Conservation (phyloP, 2,329 filamentous ascomycete species). For the Alternaria tenuissima region DNA sequence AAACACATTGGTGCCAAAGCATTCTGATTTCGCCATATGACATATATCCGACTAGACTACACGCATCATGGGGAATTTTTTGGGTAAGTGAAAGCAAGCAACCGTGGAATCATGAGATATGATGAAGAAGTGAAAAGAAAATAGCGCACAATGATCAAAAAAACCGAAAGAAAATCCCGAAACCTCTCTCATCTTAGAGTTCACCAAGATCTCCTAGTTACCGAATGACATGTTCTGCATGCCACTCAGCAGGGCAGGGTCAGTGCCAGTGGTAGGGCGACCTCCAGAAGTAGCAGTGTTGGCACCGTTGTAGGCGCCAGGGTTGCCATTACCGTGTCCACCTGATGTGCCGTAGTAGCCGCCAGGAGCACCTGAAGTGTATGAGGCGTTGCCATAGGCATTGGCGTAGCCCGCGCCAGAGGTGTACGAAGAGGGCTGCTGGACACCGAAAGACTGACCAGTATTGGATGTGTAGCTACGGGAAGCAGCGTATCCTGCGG, state of each 20-base stretch:
- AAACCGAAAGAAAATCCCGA: neutral
- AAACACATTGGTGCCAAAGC: slow-evolving; percentile 16
- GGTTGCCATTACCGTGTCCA: slow-evolving; percentile 14
- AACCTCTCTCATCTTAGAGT: neutral
- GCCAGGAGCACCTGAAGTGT: slow-evolving; percentile 11
- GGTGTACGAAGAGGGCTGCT: slow-evolving; percentile 9
- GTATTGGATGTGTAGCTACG: slow-evolving; percentile 26
- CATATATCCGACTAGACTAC: slow-evolving; percentile 13
- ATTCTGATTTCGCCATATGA: slow-evolving; percentile 22
- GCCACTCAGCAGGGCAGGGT: slow-evolving; percentile 24
- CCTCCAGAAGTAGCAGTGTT: slow-evolving; percentile 12
- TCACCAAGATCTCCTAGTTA: neutral
- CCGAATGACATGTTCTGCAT: slow-evolving; percentile 40
- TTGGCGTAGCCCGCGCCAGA: slow-evolving; percentile 13
- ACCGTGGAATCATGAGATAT: slow-evolving; percentile 6
- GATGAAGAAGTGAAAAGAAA: slow-evolving; percentile 10
- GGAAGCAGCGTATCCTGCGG: slow-evolving; percentile 19
- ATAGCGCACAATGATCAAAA: slow-evolving; percentile 6
- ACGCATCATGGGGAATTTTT: slow-evolving; percentile 14
- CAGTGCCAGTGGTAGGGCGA: slow-evolving; percentile 24
- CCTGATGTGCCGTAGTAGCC: slow-evolving; percentile 10
- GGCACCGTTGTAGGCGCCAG: slow-evolving; percentile 13
- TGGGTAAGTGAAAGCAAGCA: neutral
- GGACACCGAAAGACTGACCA: slow-evolving; percentile 22
- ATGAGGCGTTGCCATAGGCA: slow-evolving; percentile 2